Evolutionary conservation across 805 yeast species (phyloP).

Genomic region (Yarrowia alimentaria): DNA sequence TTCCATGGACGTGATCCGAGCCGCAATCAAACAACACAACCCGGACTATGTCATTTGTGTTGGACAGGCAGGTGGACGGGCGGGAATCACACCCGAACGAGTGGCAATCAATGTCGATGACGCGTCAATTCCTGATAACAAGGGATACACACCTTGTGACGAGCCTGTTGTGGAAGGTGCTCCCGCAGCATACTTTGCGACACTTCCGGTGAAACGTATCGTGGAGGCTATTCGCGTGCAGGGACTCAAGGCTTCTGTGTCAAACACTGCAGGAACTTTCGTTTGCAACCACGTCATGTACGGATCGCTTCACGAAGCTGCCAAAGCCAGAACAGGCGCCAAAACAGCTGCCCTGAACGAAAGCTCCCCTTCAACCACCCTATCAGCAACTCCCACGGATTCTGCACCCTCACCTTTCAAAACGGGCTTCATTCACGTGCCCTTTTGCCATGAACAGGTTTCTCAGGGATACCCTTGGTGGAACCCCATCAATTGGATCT

Average conservation of each 20-base stretch:
- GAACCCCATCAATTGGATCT: constrained; percentile 13
- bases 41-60: constrained; percentile 8
- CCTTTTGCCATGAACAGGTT: constrained; percentile 7
- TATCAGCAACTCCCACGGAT: too few species aligned
- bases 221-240: not conserved
- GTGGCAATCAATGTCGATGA: constrained; percentile 19
- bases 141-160: not conserved
- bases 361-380: too few species aligned
- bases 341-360: too few species aligned
- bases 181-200: not conserved
- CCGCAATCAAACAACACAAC: not conserved
- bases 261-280: constrained; percentile 11
- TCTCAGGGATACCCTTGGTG: constrained; percentile 1
- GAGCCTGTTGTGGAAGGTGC: not conserved
- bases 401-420: constrained; percentile 12
- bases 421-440: constrained; percentile 12
- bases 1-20: not conserved
- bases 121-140: constrained; percentile 14
- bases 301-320: not conserved
- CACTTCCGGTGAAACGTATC: constrained; percentile 1
- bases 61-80: constrained; percentile 25
- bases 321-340: too few species aligned
- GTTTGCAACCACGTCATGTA: constrained; percentile 26
- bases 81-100: constrained; percentile 19
- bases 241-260: not conserved